Conservation (phyloP, 208 protist genomes). For the Vickermania ingenoplastis region DNA sequence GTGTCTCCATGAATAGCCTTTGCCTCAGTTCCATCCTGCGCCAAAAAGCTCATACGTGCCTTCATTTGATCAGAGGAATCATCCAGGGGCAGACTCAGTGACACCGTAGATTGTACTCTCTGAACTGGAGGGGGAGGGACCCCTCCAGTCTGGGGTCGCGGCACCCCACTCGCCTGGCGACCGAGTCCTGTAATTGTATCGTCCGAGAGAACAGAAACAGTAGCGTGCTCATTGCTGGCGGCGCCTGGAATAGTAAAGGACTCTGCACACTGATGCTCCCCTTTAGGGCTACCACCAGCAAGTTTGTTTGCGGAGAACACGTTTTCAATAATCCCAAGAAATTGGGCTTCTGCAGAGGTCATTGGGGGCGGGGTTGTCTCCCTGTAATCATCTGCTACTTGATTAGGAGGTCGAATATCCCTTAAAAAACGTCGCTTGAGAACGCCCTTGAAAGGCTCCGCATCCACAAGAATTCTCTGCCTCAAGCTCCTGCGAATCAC, state of each 20-base stretch:
- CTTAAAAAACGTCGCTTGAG: background rate
- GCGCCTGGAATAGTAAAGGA: background rate
- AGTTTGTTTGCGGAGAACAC: too few species aligned
- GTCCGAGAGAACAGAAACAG: background rate
- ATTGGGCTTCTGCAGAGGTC: background rate
- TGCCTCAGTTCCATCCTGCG: background rate
- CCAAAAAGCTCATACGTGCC: background rate
- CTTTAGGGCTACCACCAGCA: too few species aligned
- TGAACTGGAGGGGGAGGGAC: background rate
- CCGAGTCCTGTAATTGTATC: background rate
- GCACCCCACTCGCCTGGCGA: background rate
- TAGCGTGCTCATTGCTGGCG: background rate
- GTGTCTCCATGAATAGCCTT: background rate
- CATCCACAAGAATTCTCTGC: background rate
- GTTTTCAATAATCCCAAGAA: background rate
- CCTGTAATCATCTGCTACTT: background rate
- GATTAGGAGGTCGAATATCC: background rate
- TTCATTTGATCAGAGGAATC: background rate
- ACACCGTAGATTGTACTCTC: background rate
- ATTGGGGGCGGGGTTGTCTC: background rate
- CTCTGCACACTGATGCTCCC: background rate
- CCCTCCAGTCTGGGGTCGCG: background rate
- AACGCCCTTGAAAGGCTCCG: background rate
- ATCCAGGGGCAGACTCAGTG: background rate
- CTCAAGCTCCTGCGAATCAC: background rate